Evolutionary conservation across 1,139 yeast species (phyloP).

Genomic region (Diutina ranongensis): DNA sequence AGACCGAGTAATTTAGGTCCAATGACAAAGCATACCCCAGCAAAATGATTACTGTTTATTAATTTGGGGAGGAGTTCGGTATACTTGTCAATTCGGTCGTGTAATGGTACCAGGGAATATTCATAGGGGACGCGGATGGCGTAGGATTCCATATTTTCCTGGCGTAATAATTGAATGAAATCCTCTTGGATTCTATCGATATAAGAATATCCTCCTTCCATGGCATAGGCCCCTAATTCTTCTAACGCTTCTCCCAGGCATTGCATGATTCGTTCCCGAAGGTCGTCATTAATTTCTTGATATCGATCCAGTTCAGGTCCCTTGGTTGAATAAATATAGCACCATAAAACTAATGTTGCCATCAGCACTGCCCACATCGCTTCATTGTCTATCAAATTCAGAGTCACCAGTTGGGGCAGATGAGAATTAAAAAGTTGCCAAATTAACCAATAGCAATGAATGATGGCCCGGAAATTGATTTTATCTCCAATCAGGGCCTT

Average conservation of each 20-base stretch:
- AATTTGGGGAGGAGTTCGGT: constrained; percentile 26
- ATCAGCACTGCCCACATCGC: constrained; percentile 36
- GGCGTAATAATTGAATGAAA: constrained; percentile 17
- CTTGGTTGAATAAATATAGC: constrained; percentile 36
- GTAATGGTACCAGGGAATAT: constrained; percentile 15
- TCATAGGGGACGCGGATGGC: background rate
- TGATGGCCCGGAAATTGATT: constrained; percentile 32
- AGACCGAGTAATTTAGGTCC: constrained; percentile 9
- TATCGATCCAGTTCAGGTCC: constrained; percentile 44
- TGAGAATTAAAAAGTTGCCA: constrained; percentile 37
- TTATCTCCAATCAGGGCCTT: constrained; percentile 15
- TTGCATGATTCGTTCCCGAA: constrained; percentile 10
- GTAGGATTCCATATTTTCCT: constrained; percentile 19
- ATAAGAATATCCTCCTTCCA: constrained; percentile 21
- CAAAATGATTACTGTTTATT: constrained; percentile 8
- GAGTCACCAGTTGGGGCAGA: constrained; percentile 10
- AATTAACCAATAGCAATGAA: constrained; percentile 50
- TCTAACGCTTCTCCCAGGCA: background rate
- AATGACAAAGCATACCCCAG: constrained; percentile 11
- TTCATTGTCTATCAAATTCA: constrained; percentile 15
- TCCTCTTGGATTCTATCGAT: constrained; percentile 23
- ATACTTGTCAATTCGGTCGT: constrained; percentile 28
- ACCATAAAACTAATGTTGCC: constrained; percentile 45
- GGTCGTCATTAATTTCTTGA: constrained; percentile 16
- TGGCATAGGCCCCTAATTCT: constrained; percentile 10